Conservation (phyloP, 768 basidiomycete genomes). For the Chalciporus chontae region DNA sequence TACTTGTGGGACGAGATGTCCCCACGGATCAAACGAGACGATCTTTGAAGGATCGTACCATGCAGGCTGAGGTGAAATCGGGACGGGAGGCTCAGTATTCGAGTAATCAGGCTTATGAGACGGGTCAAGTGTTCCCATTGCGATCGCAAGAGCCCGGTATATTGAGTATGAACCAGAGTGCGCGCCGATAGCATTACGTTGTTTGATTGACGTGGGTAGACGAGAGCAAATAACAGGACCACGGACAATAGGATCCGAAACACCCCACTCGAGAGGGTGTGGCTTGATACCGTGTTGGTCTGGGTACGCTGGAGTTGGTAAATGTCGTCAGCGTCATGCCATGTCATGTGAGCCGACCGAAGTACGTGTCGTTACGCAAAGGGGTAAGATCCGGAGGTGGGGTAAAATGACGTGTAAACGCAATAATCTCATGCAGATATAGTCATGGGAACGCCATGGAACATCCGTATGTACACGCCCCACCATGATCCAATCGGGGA, state of each 20-base stretch:
- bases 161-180: slow-evolving; percentile 94
- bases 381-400: slow-evolving; percentile 11
- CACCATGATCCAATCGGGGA: background rate
- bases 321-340: slow-evolving; percentile 11
- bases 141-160: slow-evolving; percentile 90
- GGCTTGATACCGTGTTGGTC: slow-evolving; percentile 88
- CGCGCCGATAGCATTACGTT: slow-evolving; percentile 91
- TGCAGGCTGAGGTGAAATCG: slow-evolving; percentile 67
- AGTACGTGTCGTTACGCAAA: slow-evolving; percentile 9
- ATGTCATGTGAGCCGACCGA: slow-evolving; percentile 4
- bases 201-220: slow-evolving; percentile 78
- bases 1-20: slow-evolving; percentile 76
- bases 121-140: slow-evolving; percentile 78
- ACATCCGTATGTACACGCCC: background rate
- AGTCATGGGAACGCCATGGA: background rate
- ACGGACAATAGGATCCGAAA: slow-evolving; percentile 54
- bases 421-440: background rate
- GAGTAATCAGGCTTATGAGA: slow-evolving; percentile 80
- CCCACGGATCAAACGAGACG: slow-evolving; percentile 92
- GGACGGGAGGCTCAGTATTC: slow-evolving; percentile 80
- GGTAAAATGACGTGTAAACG: slow-evolving; percentile 3
- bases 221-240: slow-evolving; percentile 91
- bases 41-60: slow-evolving; percentile 82
- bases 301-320: slow-evolving; percentile 70
- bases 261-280: slow-evolving; percentile 79